A percentile compares a stretch with the other conserved stretches of the same genome.
These are phyloP conservation scores for Talaromyces nanjingensis DNA, from an alignment of 495 filamentous ascomycete genomes.

Conservation along the genomic window DNA sequence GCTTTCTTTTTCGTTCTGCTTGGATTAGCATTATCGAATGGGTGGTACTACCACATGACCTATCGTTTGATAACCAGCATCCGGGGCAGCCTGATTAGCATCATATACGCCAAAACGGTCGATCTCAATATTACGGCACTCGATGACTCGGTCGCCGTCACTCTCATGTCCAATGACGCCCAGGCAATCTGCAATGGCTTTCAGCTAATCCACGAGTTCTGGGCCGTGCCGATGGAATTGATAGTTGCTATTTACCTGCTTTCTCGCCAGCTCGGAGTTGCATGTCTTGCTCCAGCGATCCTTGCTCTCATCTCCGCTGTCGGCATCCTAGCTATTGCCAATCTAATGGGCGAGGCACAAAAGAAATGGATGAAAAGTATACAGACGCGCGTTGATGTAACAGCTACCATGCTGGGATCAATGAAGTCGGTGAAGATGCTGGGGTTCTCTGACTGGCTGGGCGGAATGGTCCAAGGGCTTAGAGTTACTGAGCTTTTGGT, in stretches of 20 bases:
- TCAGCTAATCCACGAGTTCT: constrained; percentile 37
- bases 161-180: constrained; percentile 52
- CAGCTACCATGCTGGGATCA: constrained; percentile 43
- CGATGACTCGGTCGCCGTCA: constrained; percentile 36
- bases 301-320: constrained; percentile 16
- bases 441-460: constrained; percentile 32
- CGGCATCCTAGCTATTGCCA: constrained; percentile 4
- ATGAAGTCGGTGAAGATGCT: constrained; percentile 56
- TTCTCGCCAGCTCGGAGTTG: constrained; percentile 40
- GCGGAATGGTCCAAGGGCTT: constrained; percentile 37
- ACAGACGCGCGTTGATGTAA: constrained; percentile 48
- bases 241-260: constrained; percentile 45
- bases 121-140: constrained; percentile 25
- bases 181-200: constrained; percentile 39
- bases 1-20: constrained; percentile 40
- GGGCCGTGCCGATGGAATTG: constrained; percentile 48
- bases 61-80: constrained; percentile 53
- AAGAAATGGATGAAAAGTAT: constrained; percentile 48
- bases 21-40: constrained; percentile 44
- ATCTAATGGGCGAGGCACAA: constrained; percentile 7
- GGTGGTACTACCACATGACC: constrained; percentile 44
- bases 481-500: constrained; percentile 50
- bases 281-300: constrained; percentile 37
- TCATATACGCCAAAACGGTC: constrained; percentile 46
- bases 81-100: constrained; percentile 48